Evolutionary conservation across 768 basidiomycete genomes (phyloP), one percentile per base, ranked within the genome.

Genomic region (Leccinum longicurvipes): DNA sequence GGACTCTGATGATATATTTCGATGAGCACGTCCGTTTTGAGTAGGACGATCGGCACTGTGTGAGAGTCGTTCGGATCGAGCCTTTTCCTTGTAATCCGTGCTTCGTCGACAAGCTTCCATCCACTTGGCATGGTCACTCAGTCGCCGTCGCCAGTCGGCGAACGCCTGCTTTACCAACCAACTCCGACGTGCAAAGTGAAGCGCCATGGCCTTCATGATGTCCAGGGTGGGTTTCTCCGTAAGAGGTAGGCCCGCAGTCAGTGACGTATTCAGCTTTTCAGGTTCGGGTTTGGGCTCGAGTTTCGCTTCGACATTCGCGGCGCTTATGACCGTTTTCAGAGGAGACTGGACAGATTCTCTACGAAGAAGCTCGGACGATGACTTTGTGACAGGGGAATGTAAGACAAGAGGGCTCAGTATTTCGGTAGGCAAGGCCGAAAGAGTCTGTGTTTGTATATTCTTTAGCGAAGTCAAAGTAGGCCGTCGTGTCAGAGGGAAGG

Each of bases 101-200:
- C 85, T 83, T 45, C 81, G 80, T 54, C 70, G 72, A 56, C 81
- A 80, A 1, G 88, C 88, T 49, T 87, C 84, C 4, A 77, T 63
- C 79, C 83, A 89, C n/a, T 76, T 80, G 34, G 71, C 76, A 51
- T 75, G 74, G 31, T 80, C 79, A 1, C 69, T 69, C 9, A 77
- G 59, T 46, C 74, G 74, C 58, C 77, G 68, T 60, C 75, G 64
- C 85, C 85, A 87, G 34, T 57, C 65, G 44, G 63, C 62, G 56
- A 83, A 81, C 32, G 62, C 71, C 32, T 68, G 61, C 58, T 74
- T 78, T 31, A 85, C 75, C 27, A 77, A 52, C 23, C 63, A 56
- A 25, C 77, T 70, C 53, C 70, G 74, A 46, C 72, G 74, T 23
- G 66, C 68, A 63, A 85, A 84, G 3, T 64, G 64, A 17, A 74